Evolutionary conservation across 306 rosid genomes (phyloP).

Genomic region (Parietaria judaica): DNA sequence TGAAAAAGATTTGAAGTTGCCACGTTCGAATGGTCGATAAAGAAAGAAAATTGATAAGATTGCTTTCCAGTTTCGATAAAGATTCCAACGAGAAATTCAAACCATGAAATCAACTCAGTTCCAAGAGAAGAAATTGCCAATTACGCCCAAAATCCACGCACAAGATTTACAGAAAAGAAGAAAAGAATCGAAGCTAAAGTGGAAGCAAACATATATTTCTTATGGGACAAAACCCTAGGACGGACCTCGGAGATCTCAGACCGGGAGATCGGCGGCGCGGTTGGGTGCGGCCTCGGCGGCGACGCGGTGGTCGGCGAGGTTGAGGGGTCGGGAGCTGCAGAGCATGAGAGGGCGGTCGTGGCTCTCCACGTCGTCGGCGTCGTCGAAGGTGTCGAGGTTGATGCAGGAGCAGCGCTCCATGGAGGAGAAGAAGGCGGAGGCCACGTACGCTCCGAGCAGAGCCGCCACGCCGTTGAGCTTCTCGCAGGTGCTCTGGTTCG

Average conservation of each 20-base stretch:
- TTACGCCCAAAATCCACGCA: too few relatives aligned
- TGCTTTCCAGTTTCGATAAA: too few relatives aligned
- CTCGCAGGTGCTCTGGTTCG: constrained; percentile 31
- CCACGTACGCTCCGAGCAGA: constrained; percentile 36
- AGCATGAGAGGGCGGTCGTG: constrained; percentile 48
- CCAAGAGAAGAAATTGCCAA: too few relatives aligned
- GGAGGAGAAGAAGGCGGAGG: constrained; percentile 42
- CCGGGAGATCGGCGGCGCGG: constrained; percentile 42
- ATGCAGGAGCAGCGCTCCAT: constrained; percentile 44
- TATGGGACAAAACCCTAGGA: background rate
- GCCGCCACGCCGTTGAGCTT: constrained; percentile 32
- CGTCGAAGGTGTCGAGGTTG: constrained; percentile 44
- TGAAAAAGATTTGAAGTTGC: too few relatives aligned
- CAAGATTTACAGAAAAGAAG: background rate
- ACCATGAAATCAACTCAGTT: too few relatives aligned
- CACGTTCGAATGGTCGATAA: too few relatives aligned
- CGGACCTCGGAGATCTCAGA: constrained; percentile 22
- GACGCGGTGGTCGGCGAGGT: constrained; percentile 22
- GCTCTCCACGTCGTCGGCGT: constrained; percentile 29
- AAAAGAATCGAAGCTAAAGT: background rate
- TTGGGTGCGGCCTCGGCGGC: constrained; percentile 17
- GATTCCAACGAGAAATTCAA: too few relatives aligned
- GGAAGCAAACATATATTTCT: background rate
- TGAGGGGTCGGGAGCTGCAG: constrained; percentile 29
- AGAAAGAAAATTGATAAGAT: too few relatives aligned